Evolutionary conservation across 2,329 filamentous ascomycete species (phyloP), one percentile per base, ranked within the genome.

Genomic region (Ophiostoma pallidulum): DNA sequence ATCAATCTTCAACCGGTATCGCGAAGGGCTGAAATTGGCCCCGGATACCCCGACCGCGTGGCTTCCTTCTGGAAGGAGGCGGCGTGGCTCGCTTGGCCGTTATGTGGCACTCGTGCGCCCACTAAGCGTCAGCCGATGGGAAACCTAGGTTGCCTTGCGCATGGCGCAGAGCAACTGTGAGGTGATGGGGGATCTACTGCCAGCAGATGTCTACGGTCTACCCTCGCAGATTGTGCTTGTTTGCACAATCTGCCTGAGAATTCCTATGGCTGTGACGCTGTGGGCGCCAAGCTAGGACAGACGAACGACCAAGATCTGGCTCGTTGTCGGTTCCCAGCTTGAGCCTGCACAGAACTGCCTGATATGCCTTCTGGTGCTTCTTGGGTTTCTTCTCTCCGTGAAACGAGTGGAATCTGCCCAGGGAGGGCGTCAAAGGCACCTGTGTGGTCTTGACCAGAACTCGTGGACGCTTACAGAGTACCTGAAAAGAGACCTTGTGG

Each of bases 21-120:
- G 35, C 41, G 20, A 33, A 33, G 12, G 41, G 41, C 41, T 43
- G 41, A 31, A 43, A 43, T 24, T 35, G 8, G 31, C 41, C 31
- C 10, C 19, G 32, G 29, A 12, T 5, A 19, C 20, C 41, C 26
- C 42, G 42, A 37, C 16, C 19, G 12, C 9, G 42, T 9, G 24
- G 42, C 29, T 35, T 35, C 37, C 42, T 20, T 37, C 8, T 18
- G 12, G 22, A 35, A 22, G 28, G 33, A 14, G 33, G 37, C 32
- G 41, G 31, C 31, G 18, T n/a, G 32, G 26, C 29, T 22, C 22
- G 19, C 14, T 26, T 8, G 41, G 41, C 12, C 31, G 8, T 10
- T n/a, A 14, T 20, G 3, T 4, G 29, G 31, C 26, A 31, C 41
- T 9, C 19, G 10, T 19, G 29, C 18, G 31, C 29, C 22, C 29